A percentile compares a stretch with the other conserved stretches of the same genome.
Evolutionary conservation across 331 rosid genomes (phyloP).

Genomic region (Pyrus hybrid): DNA sequence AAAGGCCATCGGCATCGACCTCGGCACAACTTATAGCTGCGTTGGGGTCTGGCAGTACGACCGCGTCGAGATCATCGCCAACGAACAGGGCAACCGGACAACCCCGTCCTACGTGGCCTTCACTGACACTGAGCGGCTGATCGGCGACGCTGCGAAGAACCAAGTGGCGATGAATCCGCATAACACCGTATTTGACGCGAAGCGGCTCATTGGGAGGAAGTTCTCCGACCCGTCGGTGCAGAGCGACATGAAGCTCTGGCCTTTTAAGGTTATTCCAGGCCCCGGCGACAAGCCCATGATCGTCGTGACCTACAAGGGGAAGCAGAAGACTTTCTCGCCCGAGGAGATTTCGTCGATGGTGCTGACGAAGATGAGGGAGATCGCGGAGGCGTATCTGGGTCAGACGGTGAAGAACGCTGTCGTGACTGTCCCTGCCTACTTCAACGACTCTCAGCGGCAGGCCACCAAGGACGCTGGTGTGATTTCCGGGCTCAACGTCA

Average conservation of each 20-base stretch:
- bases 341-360: conserved; percentile 67
- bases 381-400: conserved; percentile 45
- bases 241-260: conserved; percentile 60
- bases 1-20: conserved; percentile 66
- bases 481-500: conserved; percentile 40
- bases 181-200: conserved; percentile 62
- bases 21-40: conserved; percentile 46
- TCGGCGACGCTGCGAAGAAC: conserved; percentile 63
- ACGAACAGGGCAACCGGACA: conserved; percentile 63
- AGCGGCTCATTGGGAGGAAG: conserved; percentile 45
- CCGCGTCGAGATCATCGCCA: conserved; percentile 61
- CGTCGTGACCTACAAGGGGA: conserved; percentile 40
- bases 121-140: conserved; percentile 55
- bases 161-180: conserved; percentile 59
- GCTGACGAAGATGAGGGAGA: conserved; percentile 42
- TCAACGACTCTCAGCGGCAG: conserved; percentile 45
- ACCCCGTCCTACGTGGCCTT: conserved; percentile 64
- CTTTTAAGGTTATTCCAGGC: conserved; percentile 41
- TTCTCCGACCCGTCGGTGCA: conserved; percentile 39
- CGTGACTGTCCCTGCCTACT: conserved; percentile 51
- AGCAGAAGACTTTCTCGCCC: conserved; percentile 33
- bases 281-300: conserved; percentile 49
- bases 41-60: conserved; percentile 60
- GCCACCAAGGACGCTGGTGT: conserved; percentile 62
- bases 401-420: conserved; percentile 44